A percentile compares a stretch with the other conserved stretches of the same genome.
Conservation (phyloP, 2,329 filamentous ascomycete species). For the Clarireedia hainanense region DNA sequence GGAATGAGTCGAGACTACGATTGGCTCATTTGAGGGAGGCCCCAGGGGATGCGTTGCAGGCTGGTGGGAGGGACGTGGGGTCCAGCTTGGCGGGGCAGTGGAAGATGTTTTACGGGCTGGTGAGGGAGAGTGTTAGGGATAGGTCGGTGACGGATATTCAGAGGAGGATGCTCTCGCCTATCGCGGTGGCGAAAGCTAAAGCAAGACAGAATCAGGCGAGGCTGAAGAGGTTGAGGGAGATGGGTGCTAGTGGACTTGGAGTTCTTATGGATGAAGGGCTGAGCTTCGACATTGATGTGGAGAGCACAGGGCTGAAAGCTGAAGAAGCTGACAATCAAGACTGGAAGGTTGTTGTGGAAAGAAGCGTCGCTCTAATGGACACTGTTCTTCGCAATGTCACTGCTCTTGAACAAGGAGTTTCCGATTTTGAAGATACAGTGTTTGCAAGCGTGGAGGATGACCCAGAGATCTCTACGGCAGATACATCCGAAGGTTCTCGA, state of each 20-base stretch:
- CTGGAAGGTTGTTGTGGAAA: constrained; percentile 70
- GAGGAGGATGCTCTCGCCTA: constrained; percentile 65
- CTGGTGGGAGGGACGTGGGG: constrained; percentile 18
- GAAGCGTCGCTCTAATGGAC: constrained; percentile 79
- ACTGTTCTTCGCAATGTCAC: constrained; percentile 69
- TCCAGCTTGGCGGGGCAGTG: constrained; percentile 43
- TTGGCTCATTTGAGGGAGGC: constrained; percentile 23
- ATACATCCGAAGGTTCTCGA: constrained; percentile 24
- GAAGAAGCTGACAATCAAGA: constrained; percentile 35
- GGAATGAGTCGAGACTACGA: constrained; percentile 39
- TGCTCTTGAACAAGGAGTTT: constrained; percentile 51
- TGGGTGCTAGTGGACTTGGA: constrained; percentile 80
- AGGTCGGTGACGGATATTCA: constrained; percentile 65
- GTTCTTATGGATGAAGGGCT: constrained; percentile 82
- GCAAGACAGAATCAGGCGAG: constrained; percentile 65
- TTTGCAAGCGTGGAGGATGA: constrained; percentile 56
- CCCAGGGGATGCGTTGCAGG: constrained; percentile 21
- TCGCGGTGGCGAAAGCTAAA: constrained; percentile 67
- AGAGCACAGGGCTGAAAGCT: constrained; percentile 41
- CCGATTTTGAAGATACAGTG: constrained; percentile 58
- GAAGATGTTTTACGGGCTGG: constrained; percentile 71
- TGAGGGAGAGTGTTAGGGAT: constrained; percentile 67
- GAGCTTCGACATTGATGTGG: constrained; percentile 54
- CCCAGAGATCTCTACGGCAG: constrained; percentile 45
- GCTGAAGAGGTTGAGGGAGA: constrained; percentile 64